Conservation (phyloP, 805 yeast species). For the Maudiozyma turicensis region DNA sequence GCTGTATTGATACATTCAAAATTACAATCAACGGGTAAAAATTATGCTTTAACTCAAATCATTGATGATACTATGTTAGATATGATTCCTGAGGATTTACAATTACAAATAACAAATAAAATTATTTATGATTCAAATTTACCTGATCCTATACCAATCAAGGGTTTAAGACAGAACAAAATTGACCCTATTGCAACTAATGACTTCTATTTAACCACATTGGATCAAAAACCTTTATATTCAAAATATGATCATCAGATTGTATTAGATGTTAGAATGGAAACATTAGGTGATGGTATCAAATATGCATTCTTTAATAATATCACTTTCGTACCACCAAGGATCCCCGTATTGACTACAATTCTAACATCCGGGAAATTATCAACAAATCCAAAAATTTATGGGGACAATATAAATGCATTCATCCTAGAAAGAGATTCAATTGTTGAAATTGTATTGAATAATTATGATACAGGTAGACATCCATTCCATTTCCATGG, state of each 20-base stretch:
- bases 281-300: conserved; percentile 61
- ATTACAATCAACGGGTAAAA: conserved; percentile 32
- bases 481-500: conserved; percentile 79
- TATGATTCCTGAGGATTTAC: conserved; percentile 48
- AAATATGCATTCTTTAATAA: conserved; percentile 71
- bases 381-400: conserved; percentile 51
- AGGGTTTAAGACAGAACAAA: conserved; percentile 20
- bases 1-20: conserved; percentile 56
- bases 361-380: conserved; percentile 51
- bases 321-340: conserved; percentile 53
- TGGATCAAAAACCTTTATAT: conserved; percentile 38
- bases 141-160: conserved; percentile 7
- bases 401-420: conserved; percentile 62
- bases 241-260: conserved; percentile 56
- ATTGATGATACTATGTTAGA: conserved; percentile 65
- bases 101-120: conserved; percentile 44
- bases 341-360: conserved; percentile 60
- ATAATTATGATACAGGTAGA: conserved; percentile 70
- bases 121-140: conserved; percentile 38
- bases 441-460: conserved; percentile 64
- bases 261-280: conserved; percentile 52
- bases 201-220: conserved; percentile 30
- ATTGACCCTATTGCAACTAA: conserved; percentile 17
- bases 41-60: conserved; percentile 52
- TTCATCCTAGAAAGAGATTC: conserved; percentile 51